Evolutionary conservation across 768 basidiomycete genomes (phyloP).

Genomic region (Kwoniella dendrophila): DNA sequence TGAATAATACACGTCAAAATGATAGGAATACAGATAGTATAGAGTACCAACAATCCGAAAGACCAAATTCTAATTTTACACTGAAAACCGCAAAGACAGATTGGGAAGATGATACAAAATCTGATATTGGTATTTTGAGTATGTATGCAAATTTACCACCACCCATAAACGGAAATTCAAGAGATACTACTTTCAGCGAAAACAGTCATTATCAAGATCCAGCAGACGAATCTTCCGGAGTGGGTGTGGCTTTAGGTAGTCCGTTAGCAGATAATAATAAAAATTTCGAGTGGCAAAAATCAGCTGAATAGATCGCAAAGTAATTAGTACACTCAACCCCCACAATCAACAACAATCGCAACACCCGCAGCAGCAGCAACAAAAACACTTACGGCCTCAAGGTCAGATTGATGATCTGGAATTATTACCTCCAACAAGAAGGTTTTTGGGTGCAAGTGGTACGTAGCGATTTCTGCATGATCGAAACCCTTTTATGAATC

Average conservation of each 20-base stretch:
- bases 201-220: not conserved
- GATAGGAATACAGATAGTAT: not conserved
- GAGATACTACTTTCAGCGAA: not conserved
- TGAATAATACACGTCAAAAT: not conserved
- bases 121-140: conserved; percentile 11
- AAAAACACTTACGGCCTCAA: too few relatives aligned
- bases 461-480: too few relatives aligned
- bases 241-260: conserved; percentile 5
- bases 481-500: too few relatives aligned
- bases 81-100: conserved; percentile 5
- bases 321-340: not conserved
- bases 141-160: conserved; percentile 17
- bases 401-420: not conserved
- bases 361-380: too few relatives aligned
- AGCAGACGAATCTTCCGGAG: not conserved
- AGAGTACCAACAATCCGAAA: not conserved
- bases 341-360: too few relatives aligned
- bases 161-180: not conserved
- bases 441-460: conserved; percentile 11
- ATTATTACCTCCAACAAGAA: conserved; percentile 9
- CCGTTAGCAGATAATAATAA: conserved; percentile 7
- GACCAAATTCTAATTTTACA: not conserved
- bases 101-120: not conserved
- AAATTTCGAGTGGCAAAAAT: conserved; percentile 2
- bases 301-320: not conserved